A percentile compares a stretch with the other conserved stretches of the same genome.
phyloP scores from a whole-genome alignment of 2,329 filamentous ascomycete genomes.

The Atkinsonella hypoxylon region DNA sequence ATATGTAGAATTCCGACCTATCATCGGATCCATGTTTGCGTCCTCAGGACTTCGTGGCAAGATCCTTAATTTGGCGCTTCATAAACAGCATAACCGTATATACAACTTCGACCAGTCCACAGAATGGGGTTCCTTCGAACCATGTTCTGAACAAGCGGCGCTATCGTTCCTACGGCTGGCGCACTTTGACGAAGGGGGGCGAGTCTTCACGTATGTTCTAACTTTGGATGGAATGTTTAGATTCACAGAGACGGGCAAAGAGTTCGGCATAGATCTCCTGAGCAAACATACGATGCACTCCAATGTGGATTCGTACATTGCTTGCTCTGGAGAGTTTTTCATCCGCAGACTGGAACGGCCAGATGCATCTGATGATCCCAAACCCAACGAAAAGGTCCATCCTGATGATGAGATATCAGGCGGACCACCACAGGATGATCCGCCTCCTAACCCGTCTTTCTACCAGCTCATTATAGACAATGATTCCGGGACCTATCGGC shows the following conservation, averaged over 20 bases:
- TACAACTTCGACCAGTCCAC: constrained; percentile 81
- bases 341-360: constrained; percentile 53
- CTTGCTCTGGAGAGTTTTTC: constrained; percentile 89
- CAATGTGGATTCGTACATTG: constrained; percentile 81
- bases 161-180: constrained; percentile 75
- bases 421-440: constrained; percentile 32
- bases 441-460: constrained; percentile 35
- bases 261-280: constrained; percentile 86
- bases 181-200: constrained; percentile 74
- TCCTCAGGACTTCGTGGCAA: constrained; percentile 64
- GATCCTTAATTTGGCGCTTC: constrained; percentile 71
- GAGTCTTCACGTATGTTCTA: constrained; percentile 85
- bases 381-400: constrained; percentile 37
- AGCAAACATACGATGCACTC: constrained; percentile 97
- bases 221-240: constrained; percentile 77
- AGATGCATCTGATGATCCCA: constrained; percentile 27
- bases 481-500: constrained; percentile 85
- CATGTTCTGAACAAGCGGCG: constrained; percentile 58
- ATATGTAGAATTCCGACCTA: constrained; percentile 85
- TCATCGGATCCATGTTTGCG: constrained; percentile 82
- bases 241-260: constrained; percentile 91
- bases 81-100: constrained; percentile 78
- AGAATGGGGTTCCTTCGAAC: constrained; percentile 54
- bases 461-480: constrained; percentile 94
- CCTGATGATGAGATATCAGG: constrained; percentile 34